Base-by-base conservation (phyloP, 2,329 filamentous ascomycete genomes). In the Fusarium sororula region DNA sequence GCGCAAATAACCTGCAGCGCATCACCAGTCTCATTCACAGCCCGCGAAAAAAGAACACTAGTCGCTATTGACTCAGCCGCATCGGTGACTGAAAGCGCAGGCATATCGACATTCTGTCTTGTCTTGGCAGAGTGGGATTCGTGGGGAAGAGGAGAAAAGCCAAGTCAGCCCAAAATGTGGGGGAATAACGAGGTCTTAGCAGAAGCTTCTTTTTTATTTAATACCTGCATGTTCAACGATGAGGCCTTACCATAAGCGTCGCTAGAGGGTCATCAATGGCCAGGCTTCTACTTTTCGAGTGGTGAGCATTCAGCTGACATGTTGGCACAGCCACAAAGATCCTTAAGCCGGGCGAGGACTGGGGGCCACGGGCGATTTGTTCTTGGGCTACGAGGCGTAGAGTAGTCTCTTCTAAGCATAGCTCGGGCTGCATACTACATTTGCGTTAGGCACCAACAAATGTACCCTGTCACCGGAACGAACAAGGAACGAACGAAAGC, bases 1-100 rank as follows among this genome's bases (percentile, higher is more conserved):
- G 87, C 87, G 66, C 88, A 90, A 17, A 90, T 80, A 5, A 90
- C 88, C 38, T 86, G 80, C 26, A 81, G 42, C 6, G 71, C 51
- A 32, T 74, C 58, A 15, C 48, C 38, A 22, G 62, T 58, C 4
- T 54, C 42, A 32, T 66, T 78, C 4, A 7, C 20, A 5, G 26
- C 32, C 11, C 37, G 59, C n/a, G 45, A 45, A 28, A 11, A 47
- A 10, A 35, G 10, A 2, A 14, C 22, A 8, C 17, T 28, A 37
- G n/a, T 26, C 10, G 22, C n/a, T 35, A 62, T 18, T 20, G 32
- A 37, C 45, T 59, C 47, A 30, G 53, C 32, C 35, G 38, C 47
- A 32, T 44, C 24, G 22, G 22, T 26, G n/a, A 50, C 22, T 41
- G 53, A 28, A 13, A 48, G 55, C 17, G 56, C 22, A 50, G 70